phyloP scores from a whole-genome alignment of 495 filamentous ascomycete genomes.

The Annulohypoxylon nitens region DNA sequence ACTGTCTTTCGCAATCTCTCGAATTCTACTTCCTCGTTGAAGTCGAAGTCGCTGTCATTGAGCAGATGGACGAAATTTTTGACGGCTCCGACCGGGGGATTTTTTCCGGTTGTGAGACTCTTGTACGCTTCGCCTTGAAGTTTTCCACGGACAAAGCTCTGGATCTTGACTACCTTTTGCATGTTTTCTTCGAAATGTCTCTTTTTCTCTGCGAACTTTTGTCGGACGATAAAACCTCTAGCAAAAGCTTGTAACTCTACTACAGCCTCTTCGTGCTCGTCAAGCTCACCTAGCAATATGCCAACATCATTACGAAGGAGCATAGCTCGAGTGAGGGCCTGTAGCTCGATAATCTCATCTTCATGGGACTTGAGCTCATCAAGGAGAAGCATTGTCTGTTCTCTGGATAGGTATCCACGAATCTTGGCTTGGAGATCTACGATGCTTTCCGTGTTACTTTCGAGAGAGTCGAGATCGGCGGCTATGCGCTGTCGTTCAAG shows the following conservation, averaged over 20 bases:
- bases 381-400: constrained; percentile 64
- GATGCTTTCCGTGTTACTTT: constrained; percentile 68
- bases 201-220: constrained; percentile 83
- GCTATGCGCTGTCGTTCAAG: constrained; percentile 62
- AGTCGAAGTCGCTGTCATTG: constrained; percentile 98
- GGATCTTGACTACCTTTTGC: constrained; percentile 98
- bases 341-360: constrained; percentile 72
- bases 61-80: constrained; percentile 98
- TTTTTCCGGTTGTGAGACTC: constrained; percentile 94
- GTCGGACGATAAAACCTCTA: constrained; percentile 79
- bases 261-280: constrained; percentile 81
- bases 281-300: constrained; percentile 76
- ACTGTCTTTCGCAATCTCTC: constrained; percentile 93
- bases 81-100: constrained; percentile 94
- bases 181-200: constrained; percentile 94
- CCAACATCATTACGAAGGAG: constrained; percentile 79
- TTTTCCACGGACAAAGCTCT: constrained; percentile 93
- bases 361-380: constrained; percentile 70
- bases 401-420: constrained; percentile 72
- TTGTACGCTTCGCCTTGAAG: constrained; percentile 98
- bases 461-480: constrained; percentile 68
- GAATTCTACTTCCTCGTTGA: constrained; percentile 98
- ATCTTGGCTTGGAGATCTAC: constrained; percentile 76
- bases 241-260: constrained; percentile 80
- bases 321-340: constrained; percentile 83